Conservation (phyloP, 148 eudicot genomes). For the Chenopodium album region DNA sequence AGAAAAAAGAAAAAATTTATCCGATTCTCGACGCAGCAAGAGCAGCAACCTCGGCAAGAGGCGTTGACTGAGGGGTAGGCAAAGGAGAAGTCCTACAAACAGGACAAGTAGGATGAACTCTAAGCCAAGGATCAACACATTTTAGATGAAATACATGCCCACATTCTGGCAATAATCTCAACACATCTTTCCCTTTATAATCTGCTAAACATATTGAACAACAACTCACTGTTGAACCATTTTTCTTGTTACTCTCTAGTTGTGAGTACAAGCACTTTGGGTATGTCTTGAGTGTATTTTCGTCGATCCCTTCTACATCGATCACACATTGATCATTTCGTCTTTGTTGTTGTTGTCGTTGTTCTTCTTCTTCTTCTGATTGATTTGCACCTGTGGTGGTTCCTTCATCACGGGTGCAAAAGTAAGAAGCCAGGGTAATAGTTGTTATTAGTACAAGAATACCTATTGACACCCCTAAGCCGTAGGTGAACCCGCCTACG, state of each 20-base stretch:
- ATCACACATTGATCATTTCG: slow-evolving; percentile 8
- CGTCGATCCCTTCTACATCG: slow-evolving; percentile 49
- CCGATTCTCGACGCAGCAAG: slow-evolving; percentile 29
- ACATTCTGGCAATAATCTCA: slow-evolving; percentile 69
- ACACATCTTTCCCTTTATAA: slow-evolving; percentile 55
- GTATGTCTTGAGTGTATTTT: slow-evolving; percentile 61
- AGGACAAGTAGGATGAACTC: slow-evolving; percentile 78
- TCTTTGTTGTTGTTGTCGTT: neutral
- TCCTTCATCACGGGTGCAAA: slow-evolving; percentile 52
- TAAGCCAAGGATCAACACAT: slow-evolving; percentile 89
- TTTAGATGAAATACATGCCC: slow-evolving; percentile 74
- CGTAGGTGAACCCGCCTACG: slow-evolving; percentile 73
- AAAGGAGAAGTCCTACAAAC: slow-evolving; percentile 83
- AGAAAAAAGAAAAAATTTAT: neutral
- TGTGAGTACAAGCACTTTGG: slow-evolving; percentile 65
- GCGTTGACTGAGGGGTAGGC: slow-evolving; percentile 77
- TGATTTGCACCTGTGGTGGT: slow-evolving; percentile 9
- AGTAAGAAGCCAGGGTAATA: slow-evolving; percentile 79
- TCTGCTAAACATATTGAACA: slow-evolving; percentile 84
- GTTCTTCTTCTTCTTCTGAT: neutral
- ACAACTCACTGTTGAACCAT: slow-evolving; percentile 32
- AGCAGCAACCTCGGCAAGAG: slow-evolving; percentile 74
- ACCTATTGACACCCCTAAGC: slow-evolving; percentile 80
- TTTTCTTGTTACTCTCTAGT: slow-evolving; percentile 1
- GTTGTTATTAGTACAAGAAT: slow-evolving; percentile 77